Conservation (phyloP, 2,329 filamentous ascomycete species). For the Paramyrothecium roridum region DNA sequence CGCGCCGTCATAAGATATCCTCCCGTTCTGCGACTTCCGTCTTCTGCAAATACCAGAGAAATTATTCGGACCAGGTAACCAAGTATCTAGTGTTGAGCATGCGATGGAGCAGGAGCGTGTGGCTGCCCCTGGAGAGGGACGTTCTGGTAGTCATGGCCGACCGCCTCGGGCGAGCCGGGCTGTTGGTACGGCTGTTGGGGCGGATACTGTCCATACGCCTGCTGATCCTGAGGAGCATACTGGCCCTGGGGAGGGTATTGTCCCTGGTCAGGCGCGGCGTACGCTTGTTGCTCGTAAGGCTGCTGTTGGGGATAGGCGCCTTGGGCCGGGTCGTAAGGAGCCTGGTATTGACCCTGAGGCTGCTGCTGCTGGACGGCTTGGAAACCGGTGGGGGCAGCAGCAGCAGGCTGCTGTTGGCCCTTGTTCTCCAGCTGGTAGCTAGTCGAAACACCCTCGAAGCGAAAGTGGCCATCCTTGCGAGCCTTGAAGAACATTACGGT, state of each 20-base stretch:
- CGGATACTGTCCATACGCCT: constrained; percentile 14
- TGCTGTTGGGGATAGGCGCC: background rate
- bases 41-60: background rate
- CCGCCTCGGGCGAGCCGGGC: constrained; percentile 6
- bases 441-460: constrained; percentile 10
- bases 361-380: constrained; percentile 17
- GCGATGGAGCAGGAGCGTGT: background rate
- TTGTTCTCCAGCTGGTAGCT: constrained; percentile 32
- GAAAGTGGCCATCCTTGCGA: constrained; percentile 35
- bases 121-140: background rate
- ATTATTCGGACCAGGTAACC: background rate
- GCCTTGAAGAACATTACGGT: constrained; percentile 28
- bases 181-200: constrained; percentile 18
- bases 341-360: constrained; percentile 10
- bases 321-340: constrained; percentile 8
- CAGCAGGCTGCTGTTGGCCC: constrained; percentile 18
- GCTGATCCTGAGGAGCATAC: constrained; percentile 17
- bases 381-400: constrained; percentile 10
- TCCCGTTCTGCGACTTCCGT: background rate
- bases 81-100: background rate
- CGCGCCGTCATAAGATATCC: background rate
- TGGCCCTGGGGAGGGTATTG: constrained; percentile 12
- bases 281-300: constrained; percentile 11
- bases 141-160: constrained; percentile 6
- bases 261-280: constrained; percentile 4